Evolutionary conservation across 768 basidiomycete species (phyloP).

Genomic region (Tulasnella sp.): DNA sequence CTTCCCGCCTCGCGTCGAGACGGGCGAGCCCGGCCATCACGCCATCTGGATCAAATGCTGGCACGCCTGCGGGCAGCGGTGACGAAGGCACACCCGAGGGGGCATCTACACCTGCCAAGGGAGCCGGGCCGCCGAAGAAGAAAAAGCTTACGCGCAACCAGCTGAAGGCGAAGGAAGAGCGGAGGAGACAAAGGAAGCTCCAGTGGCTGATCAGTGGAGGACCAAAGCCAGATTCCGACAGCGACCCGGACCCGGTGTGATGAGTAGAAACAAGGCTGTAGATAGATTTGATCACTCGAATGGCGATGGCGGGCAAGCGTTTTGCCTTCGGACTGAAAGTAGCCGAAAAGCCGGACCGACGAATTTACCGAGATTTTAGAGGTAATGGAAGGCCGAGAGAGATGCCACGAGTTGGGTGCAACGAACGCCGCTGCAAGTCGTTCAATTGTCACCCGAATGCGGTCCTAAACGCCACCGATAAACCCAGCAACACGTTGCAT

Average conservation of each 20-base stretch:
- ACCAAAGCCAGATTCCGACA: conserved; percentile 29
- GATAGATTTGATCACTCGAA: too few relatives aligned
- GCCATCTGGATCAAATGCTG: conserved; percentile 68
- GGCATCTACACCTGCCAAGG: conserved; percentile 47
- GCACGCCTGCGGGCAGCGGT: conserved; percentile 80
- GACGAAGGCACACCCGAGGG: conserved; percentile 57
- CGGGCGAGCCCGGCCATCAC: conserved; percentile 69
- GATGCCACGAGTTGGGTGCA: too few relatives aligned
- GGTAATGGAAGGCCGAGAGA: too few relatives aligned
- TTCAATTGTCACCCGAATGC: too few relatives aligned
- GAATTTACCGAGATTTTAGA: too few relatives aligned
- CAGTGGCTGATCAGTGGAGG: conserved; percentile 85
- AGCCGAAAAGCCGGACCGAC: background rate
- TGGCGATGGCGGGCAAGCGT: background rate
- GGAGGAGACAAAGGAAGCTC: conserved; percentile 76
- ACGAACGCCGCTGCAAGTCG: too few relatives aligned
- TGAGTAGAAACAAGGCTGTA: background rate
- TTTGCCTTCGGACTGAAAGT: background rate
- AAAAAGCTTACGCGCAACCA: conserved; percentile 93
- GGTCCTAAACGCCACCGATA: background rate
- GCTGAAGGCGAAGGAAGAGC: conserved; percentile 84
- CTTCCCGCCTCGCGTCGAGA: conserved; percentile 48
- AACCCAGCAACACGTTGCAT: background rate
- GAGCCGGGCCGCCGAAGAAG: conserved; percentile 57
- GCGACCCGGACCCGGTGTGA: conserved; percentile 21